phyloP scores from a whole-genome alignment of 805 yeast species.

The Yamadazyma philogaea region DNA sequence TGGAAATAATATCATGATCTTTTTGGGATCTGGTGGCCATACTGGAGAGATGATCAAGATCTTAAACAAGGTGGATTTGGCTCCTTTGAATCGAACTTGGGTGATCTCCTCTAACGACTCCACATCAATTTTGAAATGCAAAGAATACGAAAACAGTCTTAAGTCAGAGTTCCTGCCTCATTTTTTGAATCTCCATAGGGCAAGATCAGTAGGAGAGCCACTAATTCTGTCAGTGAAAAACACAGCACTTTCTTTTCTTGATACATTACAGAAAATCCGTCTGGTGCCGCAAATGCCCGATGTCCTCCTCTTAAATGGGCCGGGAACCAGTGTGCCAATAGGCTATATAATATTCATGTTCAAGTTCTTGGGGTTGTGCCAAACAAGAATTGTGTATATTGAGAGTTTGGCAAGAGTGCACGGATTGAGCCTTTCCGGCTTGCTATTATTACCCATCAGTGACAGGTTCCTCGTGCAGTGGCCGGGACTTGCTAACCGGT shows the following conservation, averaged over 20 bases:
- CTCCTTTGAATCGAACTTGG: slow-evolving; percentile 32
- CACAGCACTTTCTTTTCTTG: slow-evolving; percentile 37
- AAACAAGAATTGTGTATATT: slow-evolving; percentile 66
- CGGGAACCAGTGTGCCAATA: slow-evolving; percentile 74
- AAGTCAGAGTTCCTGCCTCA: slow-evolving; percentile 14
- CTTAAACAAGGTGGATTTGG: slow-evolving; percentile 38
- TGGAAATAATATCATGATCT: slow-evolving; percentile 45
- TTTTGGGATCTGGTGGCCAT: slow-evolving; percentile 96
- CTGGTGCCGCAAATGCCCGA: slow-evolving; percentile 34
- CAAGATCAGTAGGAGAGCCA: slow-evolving; percentile 60
- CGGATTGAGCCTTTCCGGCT: slow-evolving; percentile 73
- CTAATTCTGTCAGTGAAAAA: slow-evolving; percentile 44
- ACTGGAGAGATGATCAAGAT: slow-evolving; percentile 93
- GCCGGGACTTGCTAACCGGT: slow-evolving; percentile 54
- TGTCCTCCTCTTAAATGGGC: slow-evolving; percentile 66
- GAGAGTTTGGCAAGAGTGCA: slow-evolving; percentile 86
- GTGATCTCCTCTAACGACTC: slow-evolving; percentile 50
- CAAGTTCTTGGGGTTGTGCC: slow-evolving; percentile 45
- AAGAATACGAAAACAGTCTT: slow-evolving; percentile 30
- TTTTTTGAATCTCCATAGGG: slow-evolving; percentile 46
- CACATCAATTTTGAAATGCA: slow-evolving; percentile 43
- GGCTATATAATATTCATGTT: slow-evolving; percentile 54
- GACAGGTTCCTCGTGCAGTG: slow-evolving; percentile 89
- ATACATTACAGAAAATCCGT: slow-evolving; percentile 26
- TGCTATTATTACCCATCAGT: slow-evolving; percentile 62